Evolutionary conservation across 306 rosid species (phyloP).

Genomic region (Lathyrus sativus): DNA sequence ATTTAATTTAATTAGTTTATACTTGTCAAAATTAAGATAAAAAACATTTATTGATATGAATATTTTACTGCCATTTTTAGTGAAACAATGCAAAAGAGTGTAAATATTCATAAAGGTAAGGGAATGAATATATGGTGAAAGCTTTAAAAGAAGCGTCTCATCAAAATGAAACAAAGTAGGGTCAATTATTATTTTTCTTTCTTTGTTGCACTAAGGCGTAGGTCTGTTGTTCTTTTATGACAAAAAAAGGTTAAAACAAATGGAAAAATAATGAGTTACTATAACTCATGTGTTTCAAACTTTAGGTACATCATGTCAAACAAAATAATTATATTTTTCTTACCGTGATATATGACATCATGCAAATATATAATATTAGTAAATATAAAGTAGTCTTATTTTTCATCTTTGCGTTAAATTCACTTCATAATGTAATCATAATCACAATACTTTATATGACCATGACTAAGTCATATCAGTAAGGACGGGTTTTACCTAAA

Average conservation of each 20-base stretch:
- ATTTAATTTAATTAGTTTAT: background rate
- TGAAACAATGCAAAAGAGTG: conserved; percentile 33
- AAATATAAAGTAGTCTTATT: too few relatives aligned
- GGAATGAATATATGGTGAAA: conserved; percentile 21
- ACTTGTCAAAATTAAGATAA: background rate
- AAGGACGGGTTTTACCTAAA: too few relatives aligned
- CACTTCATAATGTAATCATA: conserved; percentile 37
- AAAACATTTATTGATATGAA: background rate
- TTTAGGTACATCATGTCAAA: conserved; percentile 36
- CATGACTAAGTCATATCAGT: background rate
- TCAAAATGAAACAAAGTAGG: conserved; percentile 40
- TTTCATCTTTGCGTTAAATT: conserved; percentile 36
- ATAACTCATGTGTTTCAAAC: conserved; percentile 32
- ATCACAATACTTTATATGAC: background rate
- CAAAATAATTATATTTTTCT: conserved; percentile 39
- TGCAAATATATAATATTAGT: conserved; percentile 19
- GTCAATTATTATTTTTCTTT: background rate
- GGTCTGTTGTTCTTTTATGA: conserved; percentile 45
- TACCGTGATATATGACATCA: conserved; percentile 42
- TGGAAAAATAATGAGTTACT: conserved; percentile 36
- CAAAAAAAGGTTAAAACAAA: conserved; percentile 38
- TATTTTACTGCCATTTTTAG: conserved; percentile 33
- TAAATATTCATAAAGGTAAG: conserved; percentile 17
- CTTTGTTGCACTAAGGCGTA: conserved; percentile 15
- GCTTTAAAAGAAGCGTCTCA: conserved; percentile 46